phyloP scores from a whole-genome alignment of 164 flowering plant genomes.

The Macadamia tetraphylla region DNA sequence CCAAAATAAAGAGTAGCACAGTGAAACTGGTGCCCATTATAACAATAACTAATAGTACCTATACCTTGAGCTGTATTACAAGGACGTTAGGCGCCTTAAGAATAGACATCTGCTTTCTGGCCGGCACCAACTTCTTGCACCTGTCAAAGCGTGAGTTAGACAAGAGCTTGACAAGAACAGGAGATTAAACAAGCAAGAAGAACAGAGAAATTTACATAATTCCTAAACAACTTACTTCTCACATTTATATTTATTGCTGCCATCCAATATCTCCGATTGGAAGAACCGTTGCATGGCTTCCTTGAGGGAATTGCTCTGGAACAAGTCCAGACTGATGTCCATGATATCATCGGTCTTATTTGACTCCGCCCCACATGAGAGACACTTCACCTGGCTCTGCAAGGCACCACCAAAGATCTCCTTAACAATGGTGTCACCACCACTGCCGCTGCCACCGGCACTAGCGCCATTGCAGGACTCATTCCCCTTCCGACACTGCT shows the following conservation, averaged over 20 bases:
- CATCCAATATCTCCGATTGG: constrained; percentile 86
- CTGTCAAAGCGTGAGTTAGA: constrained; percentile 29
- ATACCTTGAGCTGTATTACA: constrained; percentile 92
- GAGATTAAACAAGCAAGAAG: neutral
- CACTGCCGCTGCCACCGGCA: constrained; percentile 7
- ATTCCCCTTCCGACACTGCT: constrained; percentile 8
- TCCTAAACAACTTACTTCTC: constrained; percentile 55
- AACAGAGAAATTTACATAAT: neutral
- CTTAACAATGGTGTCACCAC: constrained; percentile 47
- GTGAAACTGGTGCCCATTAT: neutral
- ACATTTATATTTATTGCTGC: constrained; percentile 83
- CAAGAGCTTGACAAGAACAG: neutral
- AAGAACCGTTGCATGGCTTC: constrained; percentile 79
- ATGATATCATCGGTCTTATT: constrained; percentile 90
- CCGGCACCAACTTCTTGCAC: constrained; percentile 82
- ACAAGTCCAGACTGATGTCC: constrained; percentile 90
- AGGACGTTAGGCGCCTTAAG: constrained; percentile 89
- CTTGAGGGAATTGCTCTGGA: constrained; percentile 51
- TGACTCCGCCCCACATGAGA: constrained; percentile 69
- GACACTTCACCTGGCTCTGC: constrained; percentile 89
- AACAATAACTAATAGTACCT: too few species aligned
- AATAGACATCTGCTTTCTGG: constrained; percentile 90
- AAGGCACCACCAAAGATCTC: constrained; percentile 92
- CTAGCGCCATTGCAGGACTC: neutral
- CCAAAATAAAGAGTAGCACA: neutral